These are phyloP conservation scores for Lachnellula hyalina DNA, from an alignment of 2,329 filamentous ascomycete genomes.

Conservation along the genomic window DNA sequence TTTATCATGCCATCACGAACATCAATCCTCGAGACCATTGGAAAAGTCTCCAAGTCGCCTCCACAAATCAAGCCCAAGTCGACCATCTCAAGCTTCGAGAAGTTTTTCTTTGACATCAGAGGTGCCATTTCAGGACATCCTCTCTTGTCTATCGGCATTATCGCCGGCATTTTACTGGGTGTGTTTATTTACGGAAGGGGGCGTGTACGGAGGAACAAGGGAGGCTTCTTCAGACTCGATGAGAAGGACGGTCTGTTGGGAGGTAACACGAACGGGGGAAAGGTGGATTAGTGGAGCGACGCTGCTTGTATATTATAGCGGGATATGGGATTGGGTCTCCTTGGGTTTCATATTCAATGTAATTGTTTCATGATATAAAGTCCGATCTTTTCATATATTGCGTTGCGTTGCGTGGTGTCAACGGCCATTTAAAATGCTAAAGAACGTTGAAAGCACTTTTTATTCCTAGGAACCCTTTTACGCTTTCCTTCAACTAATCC, in stretches of 20 bases:
- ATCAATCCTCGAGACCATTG: conserved; percentile 37
- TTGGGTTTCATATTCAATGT: conserved; percentile 9
- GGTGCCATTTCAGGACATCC: conserved; percentile 55
- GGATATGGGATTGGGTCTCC: conserved; percentile 9
- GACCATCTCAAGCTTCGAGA: conserved; percentile 66
- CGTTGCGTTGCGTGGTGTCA: too few relatives aligned
- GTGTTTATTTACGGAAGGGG: conserved; percentile 49
- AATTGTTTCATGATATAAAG: not conserved
- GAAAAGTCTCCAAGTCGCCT: conserved; percentile 43
- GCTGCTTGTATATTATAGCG: conserved; percentile 14
- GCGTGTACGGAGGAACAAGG: conserved; percentile 47
- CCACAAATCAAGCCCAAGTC: conserved; percentile 70
- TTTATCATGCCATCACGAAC: conserved; percentile 77
- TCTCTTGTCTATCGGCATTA: conserved; percentile 51
- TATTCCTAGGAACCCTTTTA: too few relatives aligned
- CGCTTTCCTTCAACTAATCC: too few relatives aligned
- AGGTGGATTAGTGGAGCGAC: conserved; percentile 41
- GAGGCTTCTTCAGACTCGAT: conserved; percentile 58
- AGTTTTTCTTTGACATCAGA: conserved; percentile 64
- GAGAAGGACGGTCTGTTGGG: conserved; percentile 62
- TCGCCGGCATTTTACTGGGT: conserved; percentile 51
- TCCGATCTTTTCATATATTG: too few relatives aligned
- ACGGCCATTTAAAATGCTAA: too few relatives aligned
- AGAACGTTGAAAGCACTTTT: too few relatives aligned
- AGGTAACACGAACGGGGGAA: conserved; percentile 43